A percentile compares a stretch with the other conserved stretches of the same genome.
Evolutionary conservation across 371 early-diverging fungal genomes (phyloP).

Genomic region (Rhizopus sp.): DNA sequence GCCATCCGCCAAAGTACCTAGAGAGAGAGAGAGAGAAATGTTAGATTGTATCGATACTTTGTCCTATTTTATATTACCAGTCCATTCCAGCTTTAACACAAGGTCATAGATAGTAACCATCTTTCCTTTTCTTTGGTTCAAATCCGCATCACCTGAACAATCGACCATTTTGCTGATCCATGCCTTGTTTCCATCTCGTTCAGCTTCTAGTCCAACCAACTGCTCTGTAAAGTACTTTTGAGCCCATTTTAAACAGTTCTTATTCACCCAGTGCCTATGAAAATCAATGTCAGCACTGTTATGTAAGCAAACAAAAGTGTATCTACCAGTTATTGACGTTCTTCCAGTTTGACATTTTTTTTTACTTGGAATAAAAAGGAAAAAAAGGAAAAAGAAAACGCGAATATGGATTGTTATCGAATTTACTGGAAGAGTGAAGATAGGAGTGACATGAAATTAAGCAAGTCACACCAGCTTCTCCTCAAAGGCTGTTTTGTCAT

Average conservation of each 20-base stretch:
- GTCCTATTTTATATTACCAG: conserved; percentile 45
- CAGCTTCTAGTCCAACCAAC: conserved; percentile 52
- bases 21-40: too few species aligned
- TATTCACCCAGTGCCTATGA: conserved; percentile 65
- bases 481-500: too few species aligned
- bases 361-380: conserved; percentile 1
- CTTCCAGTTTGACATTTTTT: conserved; percentile 36
- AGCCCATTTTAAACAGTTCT: conserved; percentile 85
- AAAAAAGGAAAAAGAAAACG: not conserved
- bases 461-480: too few species aligned
- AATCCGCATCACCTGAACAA: conserved; percentile 77
- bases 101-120: conserved; percentile 86
- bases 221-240: conserved; percentile 62
- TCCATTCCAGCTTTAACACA: conserved; percentile 68
- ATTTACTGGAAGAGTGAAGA: conserved; percentile 1
- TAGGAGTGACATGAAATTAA: too few species aligned
- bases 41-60: not conserved
- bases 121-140: conserved; percentile 90
- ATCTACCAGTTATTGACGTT: conserved; percentile 37
- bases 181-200: conserved; percentile 52
- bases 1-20: conserved; percentile 66
- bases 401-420: not conserved
- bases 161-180: conserved; percentile 56
- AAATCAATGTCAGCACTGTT: not conserved
- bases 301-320: not conserved